Base-by-base conservation (phyloP, 345 rosid genomes). In the Eucalyptus decipiens region DNA sequence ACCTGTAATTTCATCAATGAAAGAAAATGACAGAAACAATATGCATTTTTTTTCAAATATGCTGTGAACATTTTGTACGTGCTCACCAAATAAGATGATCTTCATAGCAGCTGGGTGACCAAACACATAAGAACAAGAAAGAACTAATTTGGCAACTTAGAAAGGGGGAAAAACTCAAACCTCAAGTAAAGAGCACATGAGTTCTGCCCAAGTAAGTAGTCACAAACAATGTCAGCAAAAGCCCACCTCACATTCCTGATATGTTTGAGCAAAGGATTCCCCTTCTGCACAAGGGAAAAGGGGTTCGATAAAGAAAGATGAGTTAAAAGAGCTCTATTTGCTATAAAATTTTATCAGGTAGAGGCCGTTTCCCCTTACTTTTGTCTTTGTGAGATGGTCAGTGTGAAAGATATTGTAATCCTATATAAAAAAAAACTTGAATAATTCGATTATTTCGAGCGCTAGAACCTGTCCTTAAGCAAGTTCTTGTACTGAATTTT, bases 151-250 rank as follows among this genome's bases (percentile, higher is more conserved):
- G 45, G 49, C 24, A 56, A 60, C 80, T 47, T 83, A 9, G 48
- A 88, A 40, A 72, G 60, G 49, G 58, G 69, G 16, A 85, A 58
- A 14, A 60, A n/a, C 58, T 88, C 80, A 76, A 92, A 97, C 99
- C 99, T 98, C 87, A 98, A 87, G 92, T 96, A 96, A 90, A 98
- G 94, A 87, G 99, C 97, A 90, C 98, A 98, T 6, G 98, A 92
- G 89, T 67, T 93, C 94, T 94, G 96, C 51, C 99, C 98, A 26
- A 97, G 92, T 92, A 98, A 90, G 93, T 95, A 97, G 89, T 97
- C 99, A 48, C 98, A 95, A 88, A 93, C 90, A 85, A 97, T 89
- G 88, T 95, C 99, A 1, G 98, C 95, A 91, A 94, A 96, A 88
- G 91, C 93, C 98, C 98, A 97, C 91, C 93, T 96, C 89, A 95